Evolutionary conservation across 306 rosid species (phyloP), one percentile per base, ranked within the genome.

Genomic region (Inga oerstediana): DNA sequence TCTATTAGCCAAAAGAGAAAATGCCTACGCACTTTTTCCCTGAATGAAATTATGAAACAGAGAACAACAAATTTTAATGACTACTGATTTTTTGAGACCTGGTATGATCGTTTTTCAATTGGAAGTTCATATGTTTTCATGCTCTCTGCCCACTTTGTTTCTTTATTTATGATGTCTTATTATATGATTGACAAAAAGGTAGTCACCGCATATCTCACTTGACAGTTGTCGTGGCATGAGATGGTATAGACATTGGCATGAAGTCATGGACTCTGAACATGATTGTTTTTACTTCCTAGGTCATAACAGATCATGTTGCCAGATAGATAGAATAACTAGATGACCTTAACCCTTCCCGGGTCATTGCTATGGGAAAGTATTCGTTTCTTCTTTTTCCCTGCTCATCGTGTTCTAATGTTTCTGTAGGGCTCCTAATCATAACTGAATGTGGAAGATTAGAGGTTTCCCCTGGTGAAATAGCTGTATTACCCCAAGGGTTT

Each of bases 371-470:
- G 35, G 16, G 37, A 46, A 35, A 59, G 66, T 59, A 59, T 59
- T 22, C 34, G 20, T 13, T 30, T 64, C 14, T 4, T 12, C 37
- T 11, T 30, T 64, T 64, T 64, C 20, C 37, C 39, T 82, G 27
- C 62, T 62, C 67, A 64, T 52, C 72, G 2, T 67, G 67, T 56
- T 84, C 17, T 84, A 72, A 65, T 90, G 87, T 79, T 80, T 84
- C 58, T 85, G 78, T 67, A 96, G 99, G 91, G 86, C 92, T 96
- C 35, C 74, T 90, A 81, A 87, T 96, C 85, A 90, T 90, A 75
- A 96, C 99, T 13, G 99, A 96, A 84, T 96, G 99, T 75, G 99
- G 99, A 81, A 92, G 74, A 48, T 75, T 95, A 82, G 86, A 87
- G 76, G 91, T 93, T 84, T 92, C 94, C 67, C 98, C 97, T 0